Conservation (phyloP, 1,139 yeast species). For the Taiozyma sp. region DNA sequence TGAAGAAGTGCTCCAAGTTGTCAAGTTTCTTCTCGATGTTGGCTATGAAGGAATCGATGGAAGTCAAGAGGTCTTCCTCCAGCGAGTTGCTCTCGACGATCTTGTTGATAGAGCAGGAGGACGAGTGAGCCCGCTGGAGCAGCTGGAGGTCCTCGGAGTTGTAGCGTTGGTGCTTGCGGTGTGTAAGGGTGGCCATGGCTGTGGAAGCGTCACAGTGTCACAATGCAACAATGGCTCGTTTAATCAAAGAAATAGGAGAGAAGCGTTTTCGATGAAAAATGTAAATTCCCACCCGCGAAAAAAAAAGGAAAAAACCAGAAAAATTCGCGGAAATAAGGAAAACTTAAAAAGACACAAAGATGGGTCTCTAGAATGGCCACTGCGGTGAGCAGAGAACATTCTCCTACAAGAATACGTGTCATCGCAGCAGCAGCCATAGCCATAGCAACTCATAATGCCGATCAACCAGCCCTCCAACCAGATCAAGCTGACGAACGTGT, state of each 20-base stretch:
- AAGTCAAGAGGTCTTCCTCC: slow-evolving; percentile 47
- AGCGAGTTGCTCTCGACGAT: slow-evolving; percentile 28
- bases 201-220: background rate
- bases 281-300: background rate
- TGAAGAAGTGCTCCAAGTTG: slow-evolving; percentile 47
- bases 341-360: background rate
- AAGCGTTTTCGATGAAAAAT: too few species aligned
- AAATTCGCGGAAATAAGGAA: background rate
- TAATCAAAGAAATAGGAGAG: background rate
- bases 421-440: background rate
- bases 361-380: background rate
- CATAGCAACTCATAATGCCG: slow-evolving; percentile 34
- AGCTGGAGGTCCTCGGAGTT: slow-evolving; percentile 19
- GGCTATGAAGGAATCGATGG: slow-evolving; percentile 46
- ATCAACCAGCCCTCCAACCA: slow-evolving; percentile 88
- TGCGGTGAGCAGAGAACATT: background rate
- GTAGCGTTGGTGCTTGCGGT: slow-evolving; percentile 4
- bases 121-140: slow-evolving; percentile 19
- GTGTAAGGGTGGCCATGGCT: background rate
- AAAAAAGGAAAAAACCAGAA: too few species aligned
- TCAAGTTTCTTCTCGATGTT: slow-evolving; percentile 52
- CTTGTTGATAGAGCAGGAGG: slow-evolving; percentile 19
- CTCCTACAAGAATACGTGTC: background rate
- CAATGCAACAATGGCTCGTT: background rate
- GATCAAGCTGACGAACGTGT: slow-evolving; percentile 88